Evolutionary conservation across 257 asterid genomes (phyloP), one percentile per base, ranked within the genome.

Genomic region (Solanum ossicruentum): DNA sequence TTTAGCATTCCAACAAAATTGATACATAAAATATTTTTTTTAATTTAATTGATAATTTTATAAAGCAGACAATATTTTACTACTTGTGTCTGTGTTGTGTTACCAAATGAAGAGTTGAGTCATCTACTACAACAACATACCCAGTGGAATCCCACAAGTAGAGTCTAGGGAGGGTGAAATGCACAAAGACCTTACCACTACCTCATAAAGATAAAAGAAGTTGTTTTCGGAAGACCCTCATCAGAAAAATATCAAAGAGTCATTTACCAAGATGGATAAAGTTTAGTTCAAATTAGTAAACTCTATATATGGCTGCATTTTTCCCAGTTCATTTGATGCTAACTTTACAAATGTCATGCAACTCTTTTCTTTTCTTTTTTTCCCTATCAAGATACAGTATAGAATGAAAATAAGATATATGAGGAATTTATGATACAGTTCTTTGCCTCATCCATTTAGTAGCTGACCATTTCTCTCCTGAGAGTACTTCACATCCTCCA

Each of bases 391-490:
- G 82, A 77, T 51, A 77, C 82, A 51, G 10, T 51, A 77, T 26
- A 26, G 26, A 8, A 77, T 23, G 52, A 77, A 10, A 51, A 51
- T 2, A 16, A 51, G 61, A 51, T 75, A 51, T 75, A 51, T 77
- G 26, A 77, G 61, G 6, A 72, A 20, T 67, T 90, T 82, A 92
- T 63, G 83, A 54, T 28, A 91, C 83, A 66, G 58, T 23, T 86
- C 72, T 88, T 80, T 95, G 95, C 91, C 98, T 92, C 97, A 95
- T 92, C 98, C 98, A 95, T 88, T 95, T 95, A 45, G 98, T 95
- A 51, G 98, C 98, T 12, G 97, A 95, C 98, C 98, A 95, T 86
- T 95, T 95, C 91, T 95, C 98, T 49, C 98, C 98, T 6, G 92
- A 82, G 52, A 89, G 54, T n/a, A 95, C 98, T 84, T 89, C 93